Evolutionary conservation across 371 early-diverging fungal genomes (phyloP), one percentile per base, ranked within the genome.

Genomic region (Mortierella sp.): DNA sequence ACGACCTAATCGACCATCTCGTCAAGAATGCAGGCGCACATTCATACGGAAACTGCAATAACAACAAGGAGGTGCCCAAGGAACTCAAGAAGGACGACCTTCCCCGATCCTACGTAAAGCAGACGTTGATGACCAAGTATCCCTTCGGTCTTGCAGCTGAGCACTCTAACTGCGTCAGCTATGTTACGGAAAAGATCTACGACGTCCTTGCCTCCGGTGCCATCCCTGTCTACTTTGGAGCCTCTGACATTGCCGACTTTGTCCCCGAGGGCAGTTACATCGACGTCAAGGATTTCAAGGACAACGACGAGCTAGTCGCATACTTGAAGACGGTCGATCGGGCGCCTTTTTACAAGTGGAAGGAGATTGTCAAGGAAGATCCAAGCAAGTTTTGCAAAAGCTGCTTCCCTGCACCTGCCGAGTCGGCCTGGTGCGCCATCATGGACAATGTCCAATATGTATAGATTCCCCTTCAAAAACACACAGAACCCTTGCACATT

Each of bases 111-210:
- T 63, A 35, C 18, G 35, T 63, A 35, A 63, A 63, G 63, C 63
- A 41, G 14, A 79, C 71, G 63, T 46, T 51, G 21, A 71, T 75
- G 48, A 1, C 11, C 35, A 12, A 63, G 21, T 78, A 82, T 49
- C 79, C 79, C 21, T 88, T 82, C 70, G 72, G 74, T 3, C 71
- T 86, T 11, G 80, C 70, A 8, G 72, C 77, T 16, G 87, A 89
- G 46, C 84, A 88, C 75, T 88, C 84, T 8, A 81, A 81, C 65
- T 87, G 84, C 41, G 43, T 71, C 2, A 73, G 83, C 18, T 88
- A 88, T 21, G 78, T 88, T 21, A 88, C 84, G 35, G 88, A 88
- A 46, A 88, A 88, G 60, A 80, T 85, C 38, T 88, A 88, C 68
- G 73, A 88, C 70, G 84, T 75, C 10, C 21, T 88, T 5, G 51